phyloP scores from a whole-genome alignment of 257 asterid genomes.

The Anisodus acutangulus region DNA sequence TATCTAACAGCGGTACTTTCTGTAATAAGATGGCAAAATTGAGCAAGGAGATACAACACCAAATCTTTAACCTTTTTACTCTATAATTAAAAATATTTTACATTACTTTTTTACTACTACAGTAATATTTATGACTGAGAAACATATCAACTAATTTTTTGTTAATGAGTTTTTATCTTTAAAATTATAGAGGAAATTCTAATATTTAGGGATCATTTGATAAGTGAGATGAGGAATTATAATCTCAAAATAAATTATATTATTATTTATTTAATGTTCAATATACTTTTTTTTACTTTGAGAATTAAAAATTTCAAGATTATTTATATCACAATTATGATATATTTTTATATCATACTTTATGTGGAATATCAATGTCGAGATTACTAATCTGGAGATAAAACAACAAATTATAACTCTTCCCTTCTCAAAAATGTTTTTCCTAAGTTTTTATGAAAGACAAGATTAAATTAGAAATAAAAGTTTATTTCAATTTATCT shows the following conservation, averaged over 20 bases:
- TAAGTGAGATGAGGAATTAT: neutral
- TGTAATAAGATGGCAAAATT: neutral
- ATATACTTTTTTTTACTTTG: too few species aligned
- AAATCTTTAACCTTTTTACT: neutral
- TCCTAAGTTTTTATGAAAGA: neutral
- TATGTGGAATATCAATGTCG: neutral
- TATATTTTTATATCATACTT: neutral
- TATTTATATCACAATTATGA: neutral
- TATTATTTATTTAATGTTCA: neutral
- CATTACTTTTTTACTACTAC: neutral
- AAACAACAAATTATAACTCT: neutral
- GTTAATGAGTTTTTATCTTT: neutral
- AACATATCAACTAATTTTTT: neutral
- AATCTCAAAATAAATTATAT: neutral
- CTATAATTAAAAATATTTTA: neutral
- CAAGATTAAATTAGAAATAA: neutral
- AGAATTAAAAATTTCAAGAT: neutral
- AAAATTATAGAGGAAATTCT: neutral
- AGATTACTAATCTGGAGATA: neutral
- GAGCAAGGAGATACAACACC: neutral
- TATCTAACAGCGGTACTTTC: conserved; percentile 32
- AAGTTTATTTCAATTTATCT: neutral
- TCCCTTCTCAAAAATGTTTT: neutral
- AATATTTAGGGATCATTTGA: neutral
- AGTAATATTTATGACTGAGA: neutral